A percentile compares a stretch with the other conserved stretches of the same genome.
These are phyloP conservation scores for Dryas integrifolia DNA, from an alignment of 331 rosid species.

Conservation along the genomic window DNA sequence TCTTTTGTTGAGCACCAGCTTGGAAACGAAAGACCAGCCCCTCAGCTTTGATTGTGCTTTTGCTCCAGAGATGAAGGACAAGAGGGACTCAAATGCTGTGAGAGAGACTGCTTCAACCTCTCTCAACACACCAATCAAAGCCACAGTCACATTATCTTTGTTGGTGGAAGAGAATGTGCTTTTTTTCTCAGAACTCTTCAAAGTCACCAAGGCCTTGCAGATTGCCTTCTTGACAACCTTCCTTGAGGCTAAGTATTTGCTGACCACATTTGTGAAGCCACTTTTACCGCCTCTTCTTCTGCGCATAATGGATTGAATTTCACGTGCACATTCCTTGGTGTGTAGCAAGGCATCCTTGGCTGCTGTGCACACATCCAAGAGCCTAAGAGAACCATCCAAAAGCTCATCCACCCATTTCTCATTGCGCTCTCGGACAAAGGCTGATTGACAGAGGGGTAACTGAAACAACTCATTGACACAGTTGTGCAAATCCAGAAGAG, in stretches of 20 bases:
- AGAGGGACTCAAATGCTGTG: slow-evolving; percentile 47
- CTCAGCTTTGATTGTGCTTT: slow-evolving; percentile 40
- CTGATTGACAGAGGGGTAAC: slow-evolving; percentile 45
- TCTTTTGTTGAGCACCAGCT: slow-evolving; percentile 48
- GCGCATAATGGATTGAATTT: slow-evolving; percentile 47
- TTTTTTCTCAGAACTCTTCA: slow-evolving; percentile 36
- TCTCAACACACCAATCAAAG: slow-evolving; percentile 39
- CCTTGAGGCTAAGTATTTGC: slow-evolving; percentile 55
- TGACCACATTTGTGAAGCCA: slow-evolving; percentile 39
- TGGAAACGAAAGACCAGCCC: slow-evolving; percentile 62
- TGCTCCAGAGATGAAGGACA: slow-evolving; percentile 51
- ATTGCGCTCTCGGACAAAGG: slow-evolving; percentile 39
- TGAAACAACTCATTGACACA: slow-evolving; percentile 48
- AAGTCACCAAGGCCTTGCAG: slow-evolving; percentile 44
- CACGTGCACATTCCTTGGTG: slow-evolving; percentile 36
- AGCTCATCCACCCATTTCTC: slow-evolving; percentile 47
- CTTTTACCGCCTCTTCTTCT: slow-evolving; percentile 51
- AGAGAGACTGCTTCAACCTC: slow-evolving; percentile 54
- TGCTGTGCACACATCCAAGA: slow-evolving; percentile 45
- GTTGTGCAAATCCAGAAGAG: slow-evolving; percentile 59
- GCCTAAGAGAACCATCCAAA: slow-evolving; percentile 56
- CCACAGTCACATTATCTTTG: slow-evolving; percentile 32
- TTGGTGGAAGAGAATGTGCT: slow-evolving; percentile 33
- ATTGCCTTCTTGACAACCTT: slow-evolving; percentile 60
- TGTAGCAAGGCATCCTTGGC: slow-evolving; percentile 40